Base-by-base conservation (phyloP, 305 asterid species). In the Salvia sclarea region DNA sequence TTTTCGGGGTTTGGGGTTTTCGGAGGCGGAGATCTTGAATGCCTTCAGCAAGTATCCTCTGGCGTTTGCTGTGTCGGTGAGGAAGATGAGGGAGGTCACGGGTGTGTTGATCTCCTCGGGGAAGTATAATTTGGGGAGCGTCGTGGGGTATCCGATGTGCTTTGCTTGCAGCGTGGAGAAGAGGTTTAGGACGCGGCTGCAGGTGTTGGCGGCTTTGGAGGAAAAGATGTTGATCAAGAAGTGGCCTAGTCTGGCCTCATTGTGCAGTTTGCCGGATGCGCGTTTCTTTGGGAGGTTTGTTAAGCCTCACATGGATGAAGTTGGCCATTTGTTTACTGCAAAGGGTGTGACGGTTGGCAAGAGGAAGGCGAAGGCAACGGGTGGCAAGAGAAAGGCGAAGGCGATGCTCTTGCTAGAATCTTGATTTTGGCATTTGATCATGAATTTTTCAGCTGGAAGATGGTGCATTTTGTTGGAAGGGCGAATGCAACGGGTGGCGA, bases 1-100 rank as follows among this genome's bases (percentile, higher is more conserved):
- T 49, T 68, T 83, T 24, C 68, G 59, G 70, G 10, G 47, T 66
- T 28, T 79, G 52, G 88, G 88, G 7, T 78, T 78, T 54, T 69
- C 82, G 3, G 76, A 76, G 30, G 67, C 69, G 44, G 74, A 78
- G 10, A 62, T 83, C 0, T 7, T 71, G 14, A 60, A 14, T 8
- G 63, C 74, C 28, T 72, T 83, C 53, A 72, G 45, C 71, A 78
- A 40, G 64, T 47, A 33, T 16, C 77, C 83, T 35, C 66, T 25
- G 8, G 76, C 50, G 0, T 78, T 83, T 73, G 54, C 61, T n/a
- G 64, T 64, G 0, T 80, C 83, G 0, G 30, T 13, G 55, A 68
- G 59, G 54, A 83, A 83, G 70, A 70, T 80, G 68, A 60, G 56
- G 70, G 68, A 65, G 21, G 68, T 59, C 0, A 53, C 40, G 60